A percentile compares a stretch with the other conserved stretches of the same genome.
Conservation (phyloP, 371 early-diverging fungal species). For the Mucor mucedo region DNA sequence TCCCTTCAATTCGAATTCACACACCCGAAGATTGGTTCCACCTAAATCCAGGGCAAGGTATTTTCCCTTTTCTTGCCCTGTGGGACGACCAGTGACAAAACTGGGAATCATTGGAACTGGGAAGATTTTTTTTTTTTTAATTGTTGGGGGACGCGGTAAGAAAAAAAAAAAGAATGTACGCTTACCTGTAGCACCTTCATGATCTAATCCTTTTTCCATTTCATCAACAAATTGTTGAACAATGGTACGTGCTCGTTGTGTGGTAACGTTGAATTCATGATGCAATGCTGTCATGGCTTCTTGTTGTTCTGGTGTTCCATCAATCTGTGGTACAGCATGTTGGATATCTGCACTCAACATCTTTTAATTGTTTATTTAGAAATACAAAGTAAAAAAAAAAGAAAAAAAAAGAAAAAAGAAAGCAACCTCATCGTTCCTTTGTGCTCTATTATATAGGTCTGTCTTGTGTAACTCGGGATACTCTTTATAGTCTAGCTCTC, state of each 20-base stretch:
- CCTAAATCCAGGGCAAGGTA: constrained; percentile 92
- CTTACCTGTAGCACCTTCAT: constrained; percentile 57
- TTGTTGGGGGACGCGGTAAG: too few species aligned
- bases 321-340: constrained; percentile 10
- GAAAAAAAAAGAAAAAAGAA: not conserved
- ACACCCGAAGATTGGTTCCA: constrained; percentile 91
- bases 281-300: constrained; percentile 7
- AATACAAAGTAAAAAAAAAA: not conserved
- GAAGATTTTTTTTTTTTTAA: not conserved
- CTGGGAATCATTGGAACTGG: constrained; percentile 72
- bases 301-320: constrained; percentile 22
- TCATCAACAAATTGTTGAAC: constrained; percentile 67
- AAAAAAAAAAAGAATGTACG: not conserved
- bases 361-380: not conserved
- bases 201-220: constrained; percentile 73
- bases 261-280: constrained; percentile 18
- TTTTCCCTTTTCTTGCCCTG: constrained; percentile 80
- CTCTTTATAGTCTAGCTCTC: not conserved
- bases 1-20: constrained; percentile 38
- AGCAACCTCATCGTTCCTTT: not conserved
- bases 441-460: not conserved
- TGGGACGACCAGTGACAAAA: constrained; percentile 81
- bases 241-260: constrained; percentile 39
- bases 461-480: not conserved
- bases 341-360: constrained; percentile 4